These are phyloP conservation scores for Meyerozyma smithsonii DNA, from an alignment of 1,139 yeast genomes.

Conservation along the genomic window DNA sequence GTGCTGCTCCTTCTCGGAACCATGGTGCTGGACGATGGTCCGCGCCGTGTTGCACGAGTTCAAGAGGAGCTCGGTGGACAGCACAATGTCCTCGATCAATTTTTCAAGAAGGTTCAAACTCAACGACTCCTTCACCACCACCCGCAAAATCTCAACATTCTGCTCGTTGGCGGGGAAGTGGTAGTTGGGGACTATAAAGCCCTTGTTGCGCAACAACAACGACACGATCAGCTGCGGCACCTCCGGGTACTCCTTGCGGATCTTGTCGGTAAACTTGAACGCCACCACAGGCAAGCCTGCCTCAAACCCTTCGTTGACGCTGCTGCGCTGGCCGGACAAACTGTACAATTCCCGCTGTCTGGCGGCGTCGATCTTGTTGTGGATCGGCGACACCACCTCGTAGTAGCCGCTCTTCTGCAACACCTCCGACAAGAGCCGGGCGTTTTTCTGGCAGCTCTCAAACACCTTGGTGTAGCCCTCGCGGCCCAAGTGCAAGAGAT, in stretches of 20 bases:
- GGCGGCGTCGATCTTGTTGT: slow-evolving; percentile 38
- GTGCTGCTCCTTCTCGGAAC: slow-evolving; percentile 17
- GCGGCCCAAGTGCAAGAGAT: slow-evolving; percentile 64
- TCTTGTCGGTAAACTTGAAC: slow-evolving; percentile 61
- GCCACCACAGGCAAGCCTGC: slow-evolving; percentile 91
- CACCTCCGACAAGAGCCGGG: slow-evolving; percentile 62
- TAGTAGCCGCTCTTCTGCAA: slow-evolving; percentile 64
- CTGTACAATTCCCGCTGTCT: slow-evolving; percentile 17
- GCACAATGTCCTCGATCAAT: slow-evolving; percentile 62
- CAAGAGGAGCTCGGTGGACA: slow-evolving; percentile 51
- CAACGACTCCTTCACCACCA: slow-evolving; percentile 74
- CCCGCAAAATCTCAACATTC: slow-evolving; percentile 69
- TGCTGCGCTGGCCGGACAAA: slow-evolving; percentile 15
- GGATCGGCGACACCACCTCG: slow-evolving; percentile 75
- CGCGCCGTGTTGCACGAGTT: slow-evolving; percentile 28
- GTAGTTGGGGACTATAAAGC: slow-evolving; percentile 89
- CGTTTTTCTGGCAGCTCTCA: slow-evolving; percentile 59
- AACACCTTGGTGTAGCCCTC: slow-evolving; percentile 67
- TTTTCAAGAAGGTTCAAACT: slow-evolving; percentile 69
- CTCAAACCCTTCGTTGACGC: slow-evolving; percentile 44
- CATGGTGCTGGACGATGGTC: slow-evolving; percentile 15
- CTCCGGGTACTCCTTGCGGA: slow-evolving; percentile 61
- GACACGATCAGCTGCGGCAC: slow-evolving; percentile 82
- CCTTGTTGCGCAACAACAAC: slow-evolving; percentile 68
- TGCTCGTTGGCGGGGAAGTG: slow-evolving; percentile 63